phyloP scores from a whole-genome alignment of 1,284 basidiomycete species.

The Fomitopsis palustris region DNA sequence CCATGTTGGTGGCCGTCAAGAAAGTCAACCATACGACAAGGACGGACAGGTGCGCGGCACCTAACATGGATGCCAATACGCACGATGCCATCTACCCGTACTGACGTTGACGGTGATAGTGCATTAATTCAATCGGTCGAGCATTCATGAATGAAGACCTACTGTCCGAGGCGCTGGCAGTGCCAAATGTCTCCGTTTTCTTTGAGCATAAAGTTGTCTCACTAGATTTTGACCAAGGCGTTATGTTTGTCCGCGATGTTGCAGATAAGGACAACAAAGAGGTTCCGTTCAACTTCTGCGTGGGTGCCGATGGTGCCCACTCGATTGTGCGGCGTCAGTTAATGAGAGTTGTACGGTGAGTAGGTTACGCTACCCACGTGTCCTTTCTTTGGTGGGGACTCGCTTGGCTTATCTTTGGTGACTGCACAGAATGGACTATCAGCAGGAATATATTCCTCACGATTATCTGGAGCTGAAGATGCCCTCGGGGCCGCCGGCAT shows the following conservation, averaged over 20 bases:
- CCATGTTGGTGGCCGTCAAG: conserved; percentile 60
- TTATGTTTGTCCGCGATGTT: conserved; percentile 46
- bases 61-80: conserved; percentile 16
- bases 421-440: conserved; percentile 79
- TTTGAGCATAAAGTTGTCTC: conserved; percentile 81
- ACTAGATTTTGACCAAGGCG: conserved; percentile 71
- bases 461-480: conserved; percentile 97
- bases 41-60: conserved; percentile 69
- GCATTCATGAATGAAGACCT: conserved; percentile 84
- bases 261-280: conserved; percentile 40
- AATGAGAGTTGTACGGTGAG: conserved; percentile 85
- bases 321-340: conserved; percentile 82
- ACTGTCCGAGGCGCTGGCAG: conserved; percentile 64
- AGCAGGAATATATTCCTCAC: conserved; percentile 92
- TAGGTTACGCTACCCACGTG: conserved; percentile 19
- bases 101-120: conserved; percentile 40
- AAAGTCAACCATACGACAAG: conserved; percentile 86
- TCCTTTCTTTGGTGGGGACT: not conserved
- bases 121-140: conserved; percentile 92
- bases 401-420: conserved; percentile 8
- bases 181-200: conserved; percentile 64
- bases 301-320: conserved; percentile 90
- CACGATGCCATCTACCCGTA: conserved; percentile 16
- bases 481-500: conserved; percentile 63
- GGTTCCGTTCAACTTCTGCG: conserved; percentile 74